Conservation (phyloP, 2,329 filamentous ascomycete species). For the Cadophora gregata region DNA sequence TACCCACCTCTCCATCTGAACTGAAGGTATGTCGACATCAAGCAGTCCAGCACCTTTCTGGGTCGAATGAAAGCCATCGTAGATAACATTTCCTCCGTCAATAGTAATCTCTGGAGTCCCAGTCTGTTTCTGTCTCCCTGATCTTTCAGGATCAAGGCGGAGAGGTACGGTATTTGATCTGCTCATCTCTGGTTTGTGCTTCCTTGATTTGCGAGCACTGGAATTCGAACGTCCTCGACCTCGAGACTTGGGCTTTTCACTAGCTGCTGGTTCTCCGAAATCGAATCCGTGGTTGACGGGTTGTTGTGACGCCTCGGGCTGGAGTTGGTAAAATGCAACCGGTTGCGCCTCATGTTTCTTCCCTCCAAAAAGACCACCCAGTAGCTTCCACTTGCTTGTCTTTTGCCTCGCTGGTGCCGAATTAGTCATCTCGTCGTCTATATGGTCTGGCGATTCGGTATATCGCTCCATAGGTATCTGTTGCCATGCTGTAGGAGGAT, state of each 20-base stretch:
- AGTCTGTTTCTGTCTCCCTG: slow-evolving; percentile 25
- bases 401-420: slow-evolving; percentile 45
- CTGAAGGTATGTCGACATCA: slow-evolving; percentile 79
- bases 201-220: slow-evolving; percentile 30
- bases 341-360: slow-evolving; percentile 46
- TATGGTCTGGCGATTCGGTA: slow-evolving; percentile 36
- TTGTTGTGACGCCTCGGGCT: slow-evolving; percentile 32
- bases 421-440: slow-evolving; percentile 23
- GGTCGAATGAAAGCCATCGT: slow-evolving; percentile 10
- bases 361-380: slow-evolving; percentile 56
- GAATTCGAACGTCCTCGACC: slow-evolving; percentile 36
- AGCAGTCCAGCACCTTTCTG: slow-evolving; percentile 53
- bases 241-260: slow-evolving; percentile 31
- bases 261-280: slow-evolving; percentile 21
- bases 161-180: slow-evolving; percentile 40
- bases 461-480: slow-evolving; percentile 24
- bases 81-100: slow-evolving; percentile 31
- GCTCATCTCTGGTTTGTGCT: slow-evolving; percentile 37
- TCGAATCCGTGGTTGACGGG: slow-evolving; percentile 22
- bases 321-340: slow-evolving; percentile 42
- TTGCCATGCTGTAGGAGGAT: slow-evolving; percentile 40
- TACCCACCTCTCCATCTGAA: slow-evolving; percentile 86
- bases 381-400: slow-evolving; percentile 64
- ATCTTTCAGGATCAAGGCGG: slow-evolving; percentile 30
- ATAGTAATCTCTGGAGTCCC: slow-evolving; percentile 36